Base-by-base conservation (phyloP, 768 basidiomycete genomes). In the Tylopilus plumbeoviolaceoides region DNA sequence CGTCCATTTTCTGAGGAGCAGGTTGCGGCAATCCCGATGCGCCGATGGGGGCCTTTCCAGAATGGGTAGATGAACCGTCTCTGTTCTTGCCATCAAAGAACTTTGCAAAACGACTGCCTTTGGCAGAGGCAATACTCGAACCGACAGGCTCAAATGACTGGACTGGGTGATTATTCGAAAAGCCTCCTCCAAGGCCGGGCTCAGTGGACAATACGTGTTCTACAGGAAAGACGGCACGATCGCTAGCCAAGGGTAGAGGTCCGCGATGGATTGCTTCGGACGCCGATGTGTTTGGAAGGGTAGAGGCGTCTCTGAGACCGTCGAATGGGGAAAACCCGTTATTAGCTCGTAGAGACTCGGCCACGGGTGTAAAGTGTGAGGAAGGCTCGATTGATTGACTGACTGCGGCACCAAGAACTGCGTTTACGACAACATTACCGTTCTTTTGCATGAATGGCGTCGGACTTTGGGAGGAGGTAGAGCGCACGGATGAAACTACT, bases 51-150 rank as follows among this genome's bases (percentile, higher is more conserved):
- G 70, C 59, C 53, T 80, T 81, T 15, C 70, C 60, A 30, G 70
- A 57, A 36, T 68, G 59, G 18, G 55, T 33, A 55, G 58, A 56
- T 50, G 58, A 68, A 40, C 60, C 61, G 14, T 84, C 83, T 56
- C 77, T 78, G 28, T 64, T 63, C 67, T 88, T 90, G n/a, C 78
- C 78, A 59, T 91, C 89, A 57, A 91, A 92, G 68, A 91, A 90
- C 65, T 91, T 92, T 30, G 89, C 90, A 66, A 91, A 87, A 35
- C 90, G 83, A 64, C 89, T 91, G 38, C 89, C 89, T 67, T 85
- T 89, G 23, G 75, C 76, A 30, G 75, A 71, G 14, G 80, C 74
- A 62, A 79, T 73, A 30, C 78, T 75, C 25, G 75, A 74, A 23
- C 72, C 73, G 47, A 63, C 67, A 43, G 65, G 57, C 45, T 69